Conservation (phyloP, 2,329 filamentous ascomycete genomes). For the Onygena corvina region DNA sequence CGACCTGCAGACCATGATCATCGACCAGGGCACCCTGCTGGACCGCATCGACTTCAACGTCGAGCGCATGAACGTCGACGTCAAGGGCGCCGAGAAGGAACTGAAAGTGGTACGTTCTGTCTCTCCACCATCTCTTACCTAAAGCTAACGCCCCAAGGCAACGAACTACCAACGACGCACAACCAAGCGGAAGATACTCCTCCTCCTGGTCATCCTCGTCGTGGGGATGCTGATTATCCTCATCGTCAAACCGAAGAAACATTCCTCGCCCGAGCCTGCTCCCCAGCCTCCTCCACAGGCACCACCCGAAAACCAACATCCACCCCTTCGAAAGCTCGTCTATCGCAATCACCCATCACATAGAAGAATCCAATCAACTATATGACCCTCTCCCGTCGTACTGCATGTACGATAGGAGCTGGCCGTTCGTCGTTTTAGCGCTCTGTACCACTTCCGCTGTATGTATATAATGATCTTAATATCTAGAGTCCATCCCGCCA, state of each 20-base stretch:
- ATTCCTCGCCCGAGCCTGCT: slow-evolving; percentile 19
- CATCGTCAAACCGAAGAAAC: slow-evolving; percentile 60
- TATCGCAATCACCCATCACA: background rate
- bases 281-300: slow-evolving; percentile 19
- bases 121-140: background rate
- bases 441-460: background rate
- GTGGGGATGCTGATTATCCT: slow-evolving; percentile 77
- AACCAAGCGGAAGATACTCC: slow-evolving; percentile 83
- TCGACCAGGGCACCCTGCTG: slow-evolving; percentile 80
- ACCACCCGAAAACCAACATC: background rate
- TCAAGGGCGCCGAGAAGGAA: slow-evolving; percentile 87
- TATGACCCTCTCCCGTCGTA: background rate
- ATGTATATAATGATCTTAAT: slow-evolving; percentile 3
- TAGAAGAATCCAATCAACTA: background rate
- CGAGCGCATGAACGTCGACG: slow-evolving; percentile 83
- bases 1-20: slow-evolving; percentile 89
- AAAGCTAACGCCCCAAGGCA: slow-evolving; percentile 34
- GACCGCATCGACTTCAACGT: slow-evolving; percentile 98
- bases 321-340: background rate
- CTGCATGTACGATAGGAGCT: too few species aligned
- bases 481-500: background rate
- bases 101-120: slow-evolving; percentile 52
- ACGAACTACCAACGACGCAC: slow-evolving; percentile 79
- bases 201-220: slow-evolving; percentile 74
- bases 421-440: slow-evolving; percentile 4